These are phyloP conservation scores for Botryosphaeria dothidea DNA, from an alignment of 2,329 filamentous ascomycete genomes.

Conservation along the genomic window DNA sequence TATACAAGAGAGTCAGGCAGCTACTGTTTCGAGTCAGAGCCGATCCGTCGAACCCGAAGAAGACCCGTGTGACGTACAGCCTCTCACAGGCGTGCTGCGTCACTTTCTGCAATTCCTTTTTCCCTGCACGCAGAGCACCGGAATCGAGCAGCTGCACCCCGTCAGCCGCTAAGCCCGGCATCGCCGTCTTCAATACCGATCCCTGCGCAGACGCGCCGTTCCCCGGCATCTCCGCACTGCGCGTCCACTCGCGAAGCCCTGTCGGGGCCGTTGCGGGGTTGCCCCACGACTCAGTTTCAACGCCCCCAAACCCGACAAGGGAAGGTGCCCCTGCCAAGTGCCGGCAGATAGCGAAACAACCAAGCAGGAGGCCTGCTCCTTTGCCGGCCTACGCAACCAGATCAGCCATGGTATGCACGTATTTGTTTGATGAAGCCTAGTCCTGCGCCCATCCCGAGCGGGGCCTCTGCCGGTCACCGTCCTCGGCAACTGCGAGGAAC, in stretches of 20 bases:
- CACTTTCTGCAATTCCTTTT: not conserved
- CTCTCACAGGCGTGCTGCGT: not conserved
- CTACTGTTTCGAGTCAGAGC: not conserved
- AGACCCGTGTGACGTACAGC: not conserved
- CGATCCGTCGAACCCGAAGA: not conserved
- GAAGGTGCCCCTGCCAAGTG: slow-evolving; percentile 13
- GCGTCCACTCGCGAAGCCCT: not conserved
- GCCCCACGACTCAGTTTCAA: slow-evolving; percentile 14
- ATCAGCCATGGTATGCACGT: slow-evolving; percentile 5
- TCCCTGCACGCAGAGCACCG: not conserved
- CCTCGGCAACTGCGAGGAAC: not conserved
- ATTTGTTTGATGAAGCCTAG: not conserved
- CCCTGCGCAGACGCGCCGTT: not conserved
- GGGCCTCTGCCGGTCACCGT: not conserved
- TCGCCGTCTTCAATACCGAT: not conserved
- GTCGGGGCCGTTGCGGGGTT: slow-evolving; percentile 3
- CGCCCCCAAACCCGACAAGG: not conserved
- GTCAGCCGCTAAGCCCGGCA: not conserved
- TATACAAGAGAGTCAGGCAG: not conserved
- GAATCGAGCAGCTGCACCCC: not conserved
- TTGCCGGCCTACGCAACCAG: not conserved
- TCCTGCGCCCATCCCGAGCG: not conserved
- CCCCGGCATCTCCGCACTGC: slow-evolving; percentile 1
- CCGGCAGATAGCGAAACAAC: not conserved
- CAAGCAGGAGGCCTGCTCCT: not conserved